Evolutionary conservation across 306 rosid species (phyloP), one percentile per base, ranked within the genome.

Genomic region (Arachis stenosperma): DNA sequence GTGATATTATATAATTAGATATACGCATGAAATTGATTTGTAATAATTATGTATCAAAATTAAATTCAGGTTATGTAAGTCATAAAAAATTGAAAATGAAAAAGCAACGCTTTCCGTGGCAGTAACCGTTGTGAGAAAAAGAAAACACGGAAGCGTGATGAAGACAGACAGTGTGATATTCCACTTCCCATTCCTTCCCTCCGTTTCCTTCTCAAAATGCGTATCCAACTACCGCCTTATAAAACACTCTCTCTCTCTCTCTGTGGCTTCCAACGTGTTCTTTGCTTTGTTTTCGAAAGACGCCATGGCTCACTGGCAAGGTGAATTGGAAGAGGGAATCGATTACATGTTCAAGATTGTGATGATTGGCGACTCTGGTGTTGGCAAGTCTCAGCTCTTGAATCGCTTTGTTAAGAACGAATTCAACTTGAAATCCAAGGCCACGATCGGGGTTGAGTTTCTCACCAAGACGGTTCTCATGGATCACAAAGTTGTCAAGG

Each of bases 361-460:
- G 14, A 50, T 91, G 94, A 80, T 90, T 60, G 98, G 98, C 30
- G 98, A 93, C 79, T 90, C 98, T 1, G 96, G 93, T 37, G 98
- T 93, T 44, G 98, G 98, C 0, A 93, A 93, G 33, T 88, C 98
- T 62, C 98, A 93, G 86, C 94, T 93, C 57, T 70, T 93, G 66
- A 82, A 86, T 66, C 94, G 98, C 6, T 93, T 85, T 79, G 83
- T 89, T 1, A 81, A 84, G 22, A 91, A 93, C 29, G 96, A 91
- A 74, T 93, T 93, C 69, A 89, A 79, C 63, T 29, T 88, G 81
- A 91, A 93, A 63, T 93, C 97, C 0, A 93, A 90, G 65, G 87
- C 98, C 7, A 93, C 98, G 1, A 90, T 93, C 51, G 98, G 98
- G 15, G 98, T 93, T 78, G 98, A 93, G 76, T 93, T 93, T 46